A percentile compares a stretch with the other conserved stretches of the same genome.
phyloP scores from a whole-genome alignment of 352 stramenopile species.

The Pythium biforme region DNA sequence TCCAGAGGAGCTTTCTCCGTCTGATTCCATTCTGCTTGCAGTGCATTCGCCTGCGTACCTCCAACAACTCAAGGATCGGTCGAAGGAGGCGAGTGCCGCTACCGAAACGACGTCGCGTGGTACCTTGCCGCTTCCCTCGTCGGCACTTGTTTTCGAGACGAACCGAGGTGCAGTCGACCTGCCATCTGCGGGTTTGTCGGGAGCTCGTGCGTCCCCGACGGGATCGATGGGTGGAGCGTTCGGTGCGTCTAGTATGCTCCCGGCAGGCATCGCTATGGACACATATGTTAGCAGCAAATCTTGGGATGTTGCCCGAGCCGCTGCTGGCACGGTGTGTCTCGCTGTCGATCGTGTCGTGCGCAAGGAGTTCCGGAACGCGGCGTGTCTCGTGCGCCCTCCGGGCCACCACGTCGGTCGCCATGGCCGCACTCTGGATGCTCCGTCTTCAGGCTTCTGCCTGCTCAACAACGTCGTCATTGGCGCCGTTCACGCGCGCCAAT shows the following conservation, averaged over 20 bases:
- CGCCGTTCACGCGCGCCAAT: conserved; percentile 95
- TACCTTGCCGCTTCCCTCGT: conserved; percentile 12
- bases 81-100: conserved; percentile 42
- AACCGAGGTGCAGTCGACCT: conserved; percentile 62
- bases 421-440: conserved; percentile 63
- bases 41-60: conserved; percentile 86
- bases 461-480: conserved; percentile 99
- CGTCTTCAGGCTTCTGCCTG: conserved; percentile 95
- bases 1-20: conserved; percentile 70
- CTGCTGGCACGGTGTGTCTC: conserved; percentile 76
- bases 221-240: conserved; percentile 63
- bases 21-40: conserved; percentile 73
- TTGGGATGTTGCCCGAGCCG: conserved; percentile 78
- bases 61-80: conserved; percentile 65
- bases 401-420: conserved; percentile 91
- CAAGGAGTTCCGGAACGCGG: conserved; percentile 77
- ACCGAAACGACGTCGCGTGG: background rate
- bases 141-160: conserved; percentile 75
- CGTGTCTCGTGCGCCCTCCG: conserved; percentile 89
- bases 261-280: conserved; percentile 70
- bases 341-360: conserved; percentile 79
- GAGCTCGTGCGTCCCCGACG: conserved; percentile 39
- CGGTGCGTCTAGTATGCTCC: conserved; percentile 58
- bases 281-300: conserved; percentile 87
- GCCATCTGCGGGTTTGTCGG: conserved; percentile 29